Evolutionary conservation across 148 eudicot species (phyloP).

Genomic region (Amaranthus palmeri): DNA sequence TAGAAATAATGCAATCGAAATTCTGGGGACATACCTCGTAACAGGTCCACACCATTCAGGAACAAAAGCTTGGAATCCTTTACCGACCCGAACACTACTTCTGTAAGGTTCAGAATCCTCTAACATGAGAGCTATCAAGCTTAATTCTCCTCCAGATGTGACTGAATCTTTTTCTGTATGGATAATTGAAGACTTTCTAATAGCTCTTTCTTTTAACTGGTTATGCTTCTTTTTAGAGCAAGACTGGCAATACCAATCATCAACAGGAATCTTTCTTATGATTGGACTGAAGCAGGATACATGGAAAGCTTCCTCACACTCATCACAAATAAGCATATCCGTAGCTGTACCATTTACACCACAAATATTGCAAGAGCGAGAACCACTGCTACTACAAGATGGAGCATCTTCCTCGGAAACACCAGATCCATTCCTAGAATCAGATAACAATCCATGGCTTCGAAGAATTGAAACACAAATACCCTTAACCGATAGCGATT

Average conservation of each 20-base stretch:
- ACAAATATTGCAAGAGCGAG: slow-evolving; percentile 58
- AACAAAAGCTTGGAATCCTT: slow-evolving; percentile 75
- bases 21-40: slow-evolving; percentile 47
- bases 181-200: slow-evolving; percentile 35
- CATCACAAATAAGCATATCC: slow-evolving; percentile 80
- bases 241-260: slow-evolving; percentile 78
- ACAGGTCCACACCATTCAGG: slow-evolving; percentile 78
- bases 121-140: slow-evolving; percentile 58
- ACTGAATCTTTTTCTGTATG: slow-evolving; percentile 33
- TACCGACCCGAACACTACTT: slow-evolving; percentile 68
- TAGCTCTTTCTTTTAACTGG: slow-evolving; percentile 38
- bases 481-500: slow-evolving; percentile 48
- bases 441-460: slow-evolving; percentile 48
- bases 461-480: slow-evolving; percentile 55
- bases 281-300: slow-evolving; percentile 56
- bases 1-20: slow-evolving; percentile 4
- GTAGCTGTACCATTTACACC: slow-evolving; percentile 30
- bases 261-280: slow-evolving; percentile 46
- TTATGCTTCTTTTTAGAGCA: slow-evolving; percentile 70
- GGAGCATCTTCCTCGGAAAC: slow-evolving; percentile 27
- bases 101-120: slow-evolving; percentile 43
- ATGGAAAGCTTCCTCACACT: slow-evolving; percentile 81
- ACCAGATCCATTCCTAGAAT: slow-evolving; percentile 19
- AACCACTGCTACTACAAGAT: slow-evolving; percentile 27
- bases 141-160: slow-evolving; percentile 35